These are phyloP conservation scores for Calonectria naviculata DNA, from an alignment of 2,329 filamentous ascomycete genomes.

Conservation along the genomic window DNA sequence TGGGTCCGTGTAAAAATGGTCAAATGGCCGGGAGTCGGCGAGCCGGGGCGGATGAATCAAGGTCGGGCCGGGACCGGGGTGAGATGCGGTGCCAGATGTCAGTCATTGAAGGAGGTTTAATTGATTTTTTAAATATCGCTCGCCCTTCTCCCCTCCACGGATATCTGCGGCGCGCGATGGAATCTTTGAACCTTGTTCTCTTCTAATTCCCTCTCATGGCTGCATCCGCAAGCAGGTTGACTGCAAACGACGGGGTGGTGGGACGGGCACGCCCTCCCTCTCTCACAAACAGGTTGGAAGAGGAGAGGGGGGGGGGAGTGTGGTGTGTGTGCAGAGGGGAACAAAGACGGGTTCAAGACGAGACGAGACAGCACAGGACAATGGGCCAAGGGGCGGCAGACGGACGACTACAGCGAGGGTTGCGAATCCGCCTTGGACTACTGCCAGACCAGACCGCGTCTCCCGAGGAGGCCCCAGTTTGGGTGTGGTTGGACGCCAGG, in stretches of 20 bases:
- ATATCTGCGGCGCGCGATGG: background rate
- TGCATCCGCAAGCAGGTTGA: background rate
- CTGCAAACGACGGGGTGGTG: background rate
- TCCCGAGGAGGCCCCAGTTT: conserved; percentile 5
- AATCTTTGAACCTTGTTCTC: background rate
- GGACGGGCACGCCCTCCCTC: background rate
- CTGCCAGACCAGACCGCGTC: conserved; percentile 2
- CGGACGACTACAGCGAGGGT: background rate
- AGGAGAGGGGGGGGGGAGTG: background rate
- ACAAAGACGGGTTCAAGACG: background rate
- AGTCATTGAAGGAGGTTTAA: background rate
- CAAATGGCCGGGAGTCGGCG: conserved; percentile 8
- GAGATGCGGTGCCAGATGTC: conserved; percentile 1
- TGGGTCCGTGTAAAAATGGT: conserved; percentile 3
- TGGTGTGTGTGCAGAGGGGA: background rate
- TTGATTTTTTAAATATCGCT: background rate
- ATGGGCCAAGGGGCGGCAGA: background rate
- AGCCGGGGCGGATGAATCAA: background rate
- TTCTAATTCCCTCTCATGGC: conserved; percentile 1
- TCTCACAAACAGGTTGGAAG: background rate
- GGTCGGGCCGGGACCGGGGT: conserved; percentile 4
- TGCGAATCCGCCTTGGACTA: conserved; percentile 5
- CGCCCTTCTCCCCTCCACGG: background rate
- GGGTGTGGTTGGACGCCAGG: conserved; percentile 8
- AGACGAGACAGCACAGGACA: background rate